Base-by-base conservation (phyloP, 1,139 yeast species). In the Scheffersomyces stambukii region DNA sequence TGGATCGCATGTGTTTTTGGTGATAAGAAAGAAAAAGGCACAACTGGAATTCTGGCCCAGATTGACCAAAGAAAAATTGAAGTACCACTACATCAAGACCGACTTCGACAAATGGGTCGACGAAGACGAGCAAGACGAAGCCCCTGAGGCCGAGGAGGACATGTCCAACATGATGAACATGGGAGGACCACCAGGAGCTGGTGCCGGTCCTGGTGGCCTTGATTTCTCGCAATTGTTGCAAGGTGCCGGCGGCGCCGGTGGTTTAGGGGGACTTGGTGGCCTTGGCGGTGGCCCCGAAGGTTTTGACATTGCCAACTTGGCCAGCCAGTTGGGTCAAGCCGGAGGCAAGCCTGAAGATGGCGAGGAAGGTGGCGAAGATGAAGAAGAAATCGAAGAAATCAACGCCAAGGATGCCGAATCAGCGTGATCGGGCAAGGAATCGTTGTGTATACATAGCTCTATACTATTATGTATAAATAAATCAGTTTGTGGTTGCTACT, bases 71-170 rank as follows among this genome's bases (percentile, higher is more conserved):
- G 85, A 75, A 49, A 83, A 78, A 63, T 67, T 70, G 45, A 82
- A 73, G 52, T 71, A 67, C 42, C 81, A 75, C 44, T 85, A 75
- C 58, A 76, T 91, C 54, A 83, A 85, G 67, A 91, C 98, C 10
- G 98, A 91, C 54, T 91, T 91, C 51, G 96, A 89, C 64, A 84
- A 81, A 59, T 91, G 98, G 98, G 93, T 82, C 25, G 95, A 86
- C 53, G 95, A 86, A 64, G 96, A 88, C 50, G 95, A 86, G 59
- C 95, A 85, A 59, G 86, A 83, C 25, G 85, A 74, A 43, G 56
- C 53, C 23, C 62, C 60, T 6, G 79, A 63, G 24, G 71, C 65
- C 11, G 77, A 70, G 22, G 64, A 59, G 24, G 71, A 59, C 24
- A 49, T 54, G 44, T 42, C 46, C 24, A 50, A 54, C 27, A 55